A percentile compares a stretch with the other conserved stretches of the same genome.
These are phyloP conservation scores for Picea glauca DNA, from an alignment of 75 land plant species.

Conservation along the genomic window DNA sequence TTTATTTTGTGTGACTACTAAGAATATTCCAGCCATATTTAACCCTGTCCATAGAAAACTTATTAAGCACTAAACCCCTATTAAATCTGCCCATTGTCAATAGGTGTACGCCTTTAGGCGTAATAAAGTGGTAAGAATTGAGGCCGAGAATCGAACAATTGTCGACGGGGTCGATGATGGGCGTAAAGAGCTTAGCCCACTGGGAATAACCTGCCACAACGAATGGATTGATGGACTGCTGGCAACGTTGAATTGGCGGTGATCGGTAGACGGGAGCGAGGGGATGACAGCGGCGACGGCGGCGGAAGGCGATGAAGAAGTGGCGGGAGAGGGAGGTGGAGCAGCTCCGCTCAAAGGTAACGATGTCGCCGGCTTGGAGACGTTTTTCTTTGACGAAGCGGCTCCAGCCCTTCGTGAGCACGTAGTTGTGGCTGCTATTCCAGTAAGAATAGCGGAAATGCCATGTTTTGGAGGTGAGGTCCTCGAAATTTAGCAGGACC, in stretches of 20 bases:
- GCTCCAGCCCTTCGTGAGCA: too few species aligned
- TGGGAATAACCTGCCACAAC: not conserved
- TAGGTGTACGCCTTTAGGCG: too few species aligned
- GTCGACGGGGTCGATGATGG: not conserved
- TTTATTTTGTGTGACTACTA: too few species aligned
- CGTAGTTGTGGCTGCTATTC: too few species aligned
- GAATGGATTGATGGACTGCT: not conserved
- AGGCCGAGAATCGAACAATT: not conserved
- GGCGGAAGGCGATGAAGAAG: conserved; percentile 23
- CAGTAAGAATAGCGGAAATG: too few species aligned
- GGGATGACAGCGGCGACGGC: not conserved
- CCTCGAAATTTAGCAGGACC: conserved; percentile 24
- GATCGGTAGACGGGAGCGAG: not conserved
- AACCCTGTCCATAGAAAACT: too few species aligned
- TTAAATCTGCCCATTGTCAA: too few species aligned
- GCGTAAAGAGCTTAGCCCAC: not conserved
- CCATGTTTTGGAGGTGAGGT: conserved; percentile 18
- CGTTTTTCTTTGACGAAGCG: too few species aligned
- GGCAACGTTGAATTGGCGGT: not conserved
- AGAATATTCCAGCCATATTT: too few species aligned
- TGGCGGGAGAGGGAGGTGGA: conserved; percentile 12
- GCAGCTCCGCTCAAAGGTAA: conserved; percentile 35
- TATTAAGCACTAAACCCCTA: too few species aligned
- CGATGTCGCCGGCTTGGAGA: not conserved
- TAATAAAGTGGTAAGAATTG: not conserved